phyloP scores from a whole-genome alignment of 129 eudicot genomes.

The Flaveria ramosissima region DNA sequence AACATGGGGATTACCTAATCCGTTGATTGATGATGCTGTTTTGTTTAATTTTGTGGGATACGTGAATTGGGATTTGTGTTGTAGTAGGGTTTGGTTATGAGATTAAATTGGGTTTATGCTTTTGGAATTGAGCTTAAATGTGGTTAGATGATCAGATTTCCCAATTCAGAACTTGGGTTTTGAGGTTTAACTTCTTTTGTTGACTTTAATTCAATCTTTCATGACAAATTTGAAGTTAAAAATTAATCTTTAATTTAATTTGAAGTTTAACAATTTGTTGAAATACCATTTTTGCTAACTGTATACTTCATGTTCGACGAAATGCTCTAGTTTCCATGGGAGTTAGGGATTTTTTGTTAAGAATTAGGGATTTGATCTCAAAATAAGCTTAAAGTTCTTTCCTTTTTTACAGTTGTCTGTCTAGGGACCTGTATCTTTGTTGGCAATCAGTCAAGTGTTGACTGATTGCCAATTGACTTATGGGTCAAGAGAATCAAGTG shows the following conservation, averaged over 20 bases:
- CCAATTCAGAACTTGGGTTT: background rate
- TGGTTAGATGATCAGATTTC: constrained; percentile 9
- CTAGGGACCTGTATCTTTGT: constrained; percentile 18
- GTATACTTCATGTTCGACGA: constrained; percentile 3
- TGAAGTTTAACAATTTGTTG: background rate
- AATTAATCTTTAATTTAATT: background rate
- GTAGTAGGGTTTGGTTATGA: constrained; percentile 17
- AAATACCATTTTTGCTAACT: background rate
- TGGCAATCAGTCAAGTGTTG: constrained; percentile 72
- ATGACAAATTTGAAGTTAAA: background rate
- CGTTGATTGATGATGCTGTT: background rate
- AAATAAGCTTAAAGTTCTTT: background rate
- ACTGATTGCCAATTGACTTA: constrained; percentile 66
- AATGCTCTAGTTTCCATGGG: background rate
- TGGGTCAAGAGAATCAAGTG: constrained; percentile 62
- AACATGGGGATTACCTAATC: constrained; percentile 2
- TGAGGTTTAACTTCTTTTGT: background rate
- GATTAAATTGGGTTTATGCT: constrained; percentile 1
- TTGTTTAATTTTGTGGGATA: background rate
- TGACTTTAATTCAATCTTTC: background rate
- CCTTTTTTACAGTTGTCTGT: constrained; percentile 22
- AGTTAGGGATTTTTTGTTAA: background rate
- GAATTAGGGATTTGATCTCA: background rate
- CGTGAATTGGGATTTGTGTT: background rate
- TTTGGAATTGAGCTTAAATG: background rate